Conservation (phyloP, 352 stramenopile species). For the Phytophthora europaea region DNA sequence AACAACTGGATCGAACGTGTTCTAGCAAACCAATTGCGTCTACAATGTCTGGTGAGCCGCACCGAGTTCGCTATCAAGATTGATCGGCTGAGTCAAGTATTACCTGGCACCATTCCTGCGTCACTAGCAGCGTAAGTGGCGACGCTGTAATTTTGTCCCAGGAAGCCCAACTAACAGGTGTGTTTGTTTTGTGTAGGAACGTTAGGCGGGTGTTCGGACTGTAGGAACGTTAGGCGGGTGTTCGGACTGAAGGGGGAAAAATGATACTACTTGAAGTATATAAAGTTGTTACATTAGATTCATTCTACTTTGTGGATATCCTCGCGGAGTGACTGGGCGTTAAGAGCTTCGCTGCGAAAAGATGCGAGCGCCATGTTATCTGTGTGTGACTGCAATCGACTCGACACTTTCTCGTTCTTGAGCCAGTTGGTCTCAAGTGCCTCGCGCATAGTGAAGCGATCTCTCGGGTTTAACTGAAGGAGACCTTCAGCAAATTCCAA, state of each 20-base stretch:
- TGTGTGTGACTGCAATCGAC: constrained; percentile 1
- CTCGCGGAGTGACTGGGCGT: not conserved
- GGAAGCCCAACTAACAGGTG: not conserved
- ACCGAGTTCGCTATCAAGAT: constrained; percentile 12
- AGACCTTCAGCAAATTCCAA: constrained; percentile 88
- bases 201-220: not conserved
- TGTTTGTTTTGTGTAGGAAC: not conserved
- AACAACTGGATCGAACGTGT: constrained; percentile 9
- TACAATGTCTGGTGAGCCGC: not conserved
- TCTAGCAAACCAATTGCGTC: constrained; percentile 4
- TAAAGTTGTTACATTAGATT: not conserved
- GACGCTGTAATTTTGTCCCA: not conserved
- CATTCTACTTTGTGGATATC: constrained; percentile 2
- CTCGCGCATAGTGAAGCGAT: constrained; percentile 75
- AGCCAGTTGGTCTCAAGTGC: constrained; percentile 80
- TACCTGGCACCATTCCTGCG: constrained; percentile 3
- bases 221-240: not conserved
- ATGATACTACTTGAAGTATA: too few relatives aligned
- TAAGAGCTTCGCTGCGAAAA: constrained; percentile 20
- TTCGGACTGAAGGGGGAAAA: too few relatives aligned
- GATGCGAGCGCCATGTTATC: constrained; percentile 24
- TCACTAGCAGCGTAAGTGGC: constrained; percentile 1
- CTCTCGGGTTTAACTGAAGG: constrained; percentile 83
- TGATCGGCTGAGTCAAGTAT: not conserved
- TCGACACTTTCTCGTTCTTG: constrained; percentile 29